Base-by-base conservation (phyloP, 2,329 filamentous ascomycete species). In the Botryotinia narcissicola region DNA sequence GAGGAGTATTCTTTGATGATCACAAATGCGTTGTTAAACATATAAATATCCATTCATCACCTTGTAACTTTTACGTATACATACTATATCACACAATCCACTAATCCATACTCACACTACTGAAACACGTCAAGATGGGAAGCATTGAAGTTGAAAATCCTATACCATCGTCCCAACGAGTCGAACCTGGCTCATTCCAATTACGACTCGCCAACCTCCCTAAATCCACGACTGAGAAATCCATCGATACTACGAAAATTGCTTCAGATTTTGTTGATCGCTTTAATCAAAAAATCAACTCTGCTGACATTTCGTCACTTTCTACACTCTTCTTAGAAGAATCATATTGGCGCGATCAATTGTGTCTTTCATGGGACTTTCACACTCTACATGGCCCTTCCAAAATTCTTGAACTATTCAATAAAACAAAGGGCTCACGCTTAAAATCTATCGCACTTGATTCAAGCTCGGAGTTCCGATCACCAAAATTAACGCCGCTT, bases 301-400 rank as follows among this genome's bases (percentile, higher is more conserved):
- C 76, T 18, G 78, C 81, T 4, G 81, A 87, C 70, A 78, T 82
- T 60, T 54, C 75, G 2, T 77, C 78, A 1, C 60, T 85, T 0
- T 77, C 83, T 0, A 71, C 76, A 1, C 80, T 88, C 6, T 85
- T 89, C 63, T 77, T 83, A 4, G 76, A 81, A 1, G 81, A 85
- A 32, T 85, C 86, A 72, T 89, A 85, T 80, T 90, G 88, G 88
- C 84, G 88, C 14, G 88, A 90, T 76, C 87, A 89, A 61, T 81
- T 90, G 0, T 85, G 84, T 32, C 78, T 90, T 1, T 84, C 87
- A 0, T 90, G 87, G 88, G 84, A 86, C 59, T 85, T 88, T 63
- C 86, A 84, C 72, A 88, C 86, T 2, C 78, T 87, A 0, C 83
- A 86, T n/a, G 84, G 84, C 0, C 80, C 82, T 0, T 73, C 80